phyloP scores from a whole-genome alignment of 108 stramenopile genomes.

The Aurantiochytrium sp. region DNA sequence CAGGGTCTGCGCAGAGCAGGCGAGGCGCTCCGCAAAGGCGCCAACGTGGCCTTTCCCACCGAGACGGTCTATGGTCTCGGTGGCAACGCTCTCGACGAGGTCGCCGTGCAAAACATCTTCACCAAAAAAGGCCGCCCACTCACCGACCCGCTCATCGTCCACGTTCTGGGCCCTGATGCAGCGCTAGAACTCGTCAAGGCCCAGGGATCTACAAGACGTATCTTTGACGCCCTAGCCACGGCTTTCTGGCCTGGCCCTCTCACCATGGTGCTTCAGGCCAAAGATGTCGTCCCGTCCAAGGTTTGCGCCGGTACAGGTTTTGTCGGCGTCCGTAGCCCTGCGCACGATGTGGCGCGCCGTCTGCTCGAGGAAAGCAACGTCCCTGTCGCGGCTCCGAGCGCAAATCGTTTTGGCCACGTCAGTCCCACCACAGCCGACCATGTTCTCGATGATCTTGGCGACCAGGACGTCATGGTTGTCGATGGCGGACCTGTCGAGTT shows the following conservation, averaged over 20 bases:
- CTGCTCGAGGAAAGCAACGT: constrained; percentile 66
- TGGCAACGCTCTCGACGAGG: constrained; percentile 78
- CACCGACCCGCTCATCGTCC: constrained; percentile 91
- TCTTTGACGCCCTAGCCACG: not conserved
- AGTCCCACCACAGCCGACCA: constrained; percentile 82
- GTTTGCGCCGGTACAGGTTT: constrained; percentile 67
- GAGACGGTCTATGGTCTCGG: constrained; percentile 99
- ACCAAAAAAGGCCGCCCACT: constrained; percentile 80
- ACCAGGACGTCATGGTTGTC: constrained; percentile 60
- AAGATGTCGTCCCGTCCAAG: constrained; percentile 40
- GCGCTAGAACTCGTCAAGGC: constrained; percentile 59
- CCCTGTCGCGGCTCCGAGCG: constrained; percentile 94
- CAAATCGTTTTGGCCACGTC: constrained; percentile 95
- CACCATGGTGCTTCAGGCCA: constrained; percentile 73
- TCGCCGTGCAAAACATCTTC: constrained; percentile 77
- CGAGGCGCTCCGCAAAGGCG: not conserved
- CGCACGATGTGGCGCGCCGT: constrained; percentile 70
- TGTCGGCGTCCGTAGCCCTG: constrained; percentile 88
- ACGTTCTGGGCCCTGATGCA: constrained; percentile 56
- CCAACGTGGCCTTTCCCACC: constrained; percentile 68
- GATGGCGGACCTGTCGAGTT: constrained; percentile 19
- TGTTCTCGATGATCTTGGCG: constrained; percentile 82
- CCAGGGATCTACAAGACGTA: not conserved
- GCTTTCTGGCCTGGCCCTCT: constrained; percentile 75
- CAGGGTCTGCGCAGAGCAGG: not conserved